Percentiles rank a stretch among this genome's conserved stretches.
phyloP scores from a whole-genome alignment of 495 filamentous ascomycete genomes.

The Neurospora sp. region DNA sequence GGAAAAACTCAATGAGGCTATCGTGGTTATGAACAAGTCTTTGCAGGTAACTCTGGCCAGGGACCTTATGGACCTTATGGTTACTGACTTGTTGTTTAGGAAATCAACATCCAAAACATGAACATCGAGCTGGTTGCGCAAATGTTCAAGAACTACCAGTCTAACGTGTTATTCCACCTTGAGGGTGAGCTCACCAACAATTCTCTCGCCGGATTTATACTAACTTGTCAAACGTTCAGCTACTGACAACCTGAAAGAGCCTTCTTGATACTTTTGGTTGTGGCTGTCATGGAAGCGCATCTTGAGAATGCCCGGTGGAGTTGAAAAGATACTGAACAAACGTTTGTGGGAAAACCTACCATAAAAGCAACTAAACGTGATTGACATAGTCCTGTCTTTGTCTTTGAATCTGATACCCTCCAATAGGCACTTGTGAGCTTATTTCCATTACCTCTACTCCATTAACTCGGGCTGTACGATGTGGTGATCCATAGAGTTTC shows the following conservation, averaged over 20 bases:
- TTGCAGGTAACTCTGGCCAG: conserved; percentile 52
- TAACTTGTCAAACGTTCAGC: conserved; percentile 35
- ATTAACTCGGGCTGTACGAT: background rate
- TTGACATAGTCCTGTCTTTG: no score
- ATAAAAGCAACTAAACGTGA: no score
- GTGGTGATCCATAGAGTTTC: background rate
- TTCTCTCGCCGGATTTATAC: background rate
- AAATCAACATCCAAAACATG: conserved; percentile 98
- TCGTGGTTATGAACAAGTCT: conserved; percentile 83
- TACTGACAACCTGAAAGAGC: conserved; percentile 73
- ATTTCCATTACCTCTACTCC: no score
- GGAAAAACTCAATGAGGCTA: conserved; percentile 96
- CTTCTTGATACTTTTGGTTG: no score
- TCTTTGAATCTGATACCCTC: no score
- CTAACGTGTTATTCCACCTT: conserved; percentile 92
- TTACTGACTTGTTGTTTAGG: conserved; percentile 39
- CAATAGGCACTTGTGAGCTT: no score
- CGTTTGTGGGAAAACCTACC: no score
- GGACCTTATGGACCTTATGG: no score
- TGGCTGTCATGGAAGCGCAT: no score
- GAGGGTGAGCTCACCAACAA: conserved; percentile 54
- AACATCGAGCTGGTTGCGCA: conserved; percentile 95
- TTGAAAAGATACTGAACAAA: no score
- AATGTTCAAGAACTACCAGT: conserved; percentile 99
- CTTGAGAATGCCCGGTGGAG: no score